A percentile compares a stretch with the other conserved stretches of the same genome.
phyloP scores from a whole-genome alignment of 371 early-diverging fungal species.

The Circinella umbellata region DNA sequence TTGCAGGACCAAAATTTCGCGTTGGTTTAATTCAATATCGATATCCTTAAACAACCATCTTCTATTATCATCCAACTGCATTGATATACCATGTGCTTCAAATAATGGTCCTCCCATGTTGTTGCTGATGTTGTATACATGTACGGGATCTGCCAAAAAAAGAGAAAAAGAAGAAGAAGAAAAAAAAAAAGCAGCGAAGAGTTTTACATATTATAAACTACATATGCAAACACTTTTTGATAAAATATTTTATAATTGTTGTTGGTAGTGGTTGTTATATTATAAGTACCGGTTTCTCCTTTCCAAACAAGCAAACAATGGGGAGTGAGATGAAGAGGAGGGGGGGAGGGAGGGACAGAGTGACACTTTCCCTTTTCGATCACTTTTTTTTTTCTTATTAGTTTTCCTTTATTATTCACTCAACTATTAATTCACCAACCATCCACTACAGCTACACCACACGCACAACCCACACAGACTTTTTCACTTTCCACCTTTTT shows the following conservation, averaged over 20 bases:
- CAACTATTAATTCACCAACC: no score
- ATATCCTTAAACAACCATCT: conserved; percentile 68
- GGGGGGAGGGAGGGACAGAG: conserved; percentile 4
- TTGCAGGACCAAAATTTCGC: conserved; percentile 65
- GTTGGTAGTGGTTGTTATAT: not conserved
- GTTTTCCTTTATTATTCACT: no score
- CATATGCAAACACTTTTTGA: not conserved
- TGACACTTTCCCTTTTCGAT: conserved; percentile 15
- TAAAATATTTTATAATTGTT: not conserved
- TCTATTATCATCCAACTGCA: conserved; percentile 45
- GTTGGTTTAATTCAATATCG: conserved; percentile 51
- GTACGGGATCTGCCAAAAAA: conserved; percentile 5
- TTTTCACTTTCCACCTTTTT: no score
- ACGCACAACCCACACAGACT: no score
- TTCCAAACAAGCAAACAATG: conserved; percentile 9
- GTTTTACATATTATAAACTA: no score
- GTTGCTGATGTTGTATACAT: not conserved
- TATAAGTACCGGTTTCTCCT: conserved; percentile 3
- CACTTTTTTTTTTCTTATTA: not conserved
- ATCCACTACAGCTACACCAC: no score
- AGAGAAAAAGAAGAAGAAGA: conserved; percentile 8
- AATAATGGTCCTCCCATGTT: conserved; percentile 19
- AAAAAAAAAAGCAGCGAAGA: not conserved
- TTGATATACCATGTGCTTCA: conserved; percentile 41
- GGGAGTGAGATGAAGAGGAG: not conserved